Evolutionary conservation across 2,329 filamentous ascomycete genomes (phyloP), one percentile per base, ranked within the genome.

Genomic region (Fusarium protoensiforme): DNA sequence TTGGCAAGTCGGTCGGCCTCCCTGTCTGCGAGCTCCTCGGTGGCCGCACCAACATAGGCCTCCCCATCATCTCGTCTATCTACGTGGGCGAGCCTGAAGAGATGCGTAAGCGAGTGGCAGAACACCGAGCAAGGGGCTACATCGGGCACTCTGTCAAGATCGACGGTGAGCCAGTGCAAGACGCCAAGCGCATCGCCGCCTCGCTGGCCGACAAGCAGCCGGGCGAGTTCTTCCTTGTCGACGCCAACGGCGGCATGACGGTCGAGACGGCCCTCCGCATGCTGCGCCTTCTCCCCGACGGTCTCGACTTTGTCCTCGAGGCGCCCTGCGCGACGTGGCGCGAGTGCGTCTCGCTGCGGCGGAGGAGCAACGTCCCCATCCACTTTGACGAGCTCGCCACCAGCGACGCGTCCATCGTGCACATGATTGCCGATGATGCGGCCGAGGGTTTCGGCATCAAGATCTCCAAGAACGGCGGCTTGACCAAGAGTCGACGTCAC

Each of bases 31-130:
- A 75, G n/a, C 54, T 76, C 7, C 66, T 76, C 27, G 67, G 71
- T 33, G 71, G 73, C 4, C 68, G 70, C 20, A 73, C 70, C 11
- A 60, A 66, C 8, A 35, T 56, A 7, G 61, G 51, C 8, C 43
- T 76, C n/a, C 65, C 71, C 33, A 67, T 74, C 6, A 74, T 75
- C 29, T 72, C 74, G 1, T 76, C 71, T 35, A 74, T 76, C 33
- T 66, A 59, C 16, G 61, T 76, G 35, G 71, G 38, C 3, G 64
- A 68, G 24, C 64, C 68, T 2, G 71, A 74, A n/a, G 58, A 69
- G 14, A 75, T 70, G 71, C 66, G 71, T 11, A 65, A 41, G 33
- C 54, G 54, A 33, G 69, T 72, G 27, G 66, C 54, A 7, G 60
- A 70, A 14, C 60, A 68, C 33, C 61, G 68, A 20, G 64, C 51